Conservation (phyloP, 352 stramenopile species). For the Aphanomyces stellatus region DNA sequence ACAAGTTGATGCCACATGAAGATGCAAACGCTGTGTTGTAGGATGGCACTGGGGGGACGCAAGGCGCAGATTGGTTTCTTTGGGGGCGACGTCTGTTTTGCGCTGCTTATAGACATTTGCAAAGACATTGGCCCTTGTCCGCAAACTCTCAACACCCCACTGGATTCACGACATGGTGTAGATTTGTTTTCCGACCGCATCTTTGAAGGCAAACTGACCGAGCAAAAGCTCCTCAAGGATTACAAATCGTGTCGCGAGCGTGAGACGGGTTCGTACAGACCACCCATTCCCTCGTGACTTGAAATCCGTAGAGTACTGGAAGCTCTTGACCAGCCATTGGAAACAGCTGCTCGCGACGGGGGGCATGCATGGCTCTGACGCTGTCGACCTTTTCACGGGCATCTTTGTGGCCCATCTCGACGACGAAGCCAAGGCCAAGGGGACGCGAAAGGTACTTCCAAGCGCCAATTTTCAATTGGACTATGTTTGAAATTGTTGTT, state of each 20-base stretch:
- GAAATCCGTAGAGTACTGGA: constrained; percentile 49
- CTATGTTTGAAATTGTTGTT: not conserved
- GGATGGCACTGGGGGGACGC: constrained; percentile 52
- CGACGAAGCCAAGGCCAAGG: constrained; percentile 51
- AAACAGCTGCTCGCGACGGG: constrained; percentile 45
- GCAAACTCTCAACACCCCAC: not conserved
- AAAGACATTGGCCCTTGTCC: constrained; percentile 47
- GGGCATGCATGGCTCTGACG: constrained; percentile 26
- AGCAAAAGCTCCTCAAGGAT: constrained; percentile 67
- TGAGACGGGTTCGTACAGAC: constrained; percentile 33
- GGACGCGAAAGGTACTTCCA: constrained; percentile 45
- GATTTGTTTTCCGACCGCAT: constrained; percentile 55
- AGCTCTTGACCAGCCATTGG: constrained; percentile 42
- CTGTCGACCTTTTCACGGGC: constrained; percentile 40
- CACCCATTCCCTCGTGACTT: not conserved
- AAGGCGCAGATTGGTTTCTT: constrained; percentile 73
- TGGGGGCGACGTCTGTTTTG: constrained; percentile 67
- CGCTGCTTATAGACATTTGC: constrained; percentile 54
- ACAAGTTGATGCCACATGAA: not conserved
- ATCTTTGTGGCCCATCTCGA: constrained; percentile 50
- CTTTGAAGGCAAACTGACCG: constrained; percentile 77
- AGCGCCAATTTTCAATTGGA: too few species aligned
- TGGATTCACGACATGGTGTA: constrained; percentile 19
- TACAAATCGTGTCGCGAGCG: constrained; percentile 65
- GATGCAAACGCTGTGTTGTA: constrained; percentile 18